Evolutionary conservation across 2,329 filamentous ascomycete species (phyloP), one percentile per base, ranked within the genome.

Genomic region (Lecanicillium sp.): DNA sequence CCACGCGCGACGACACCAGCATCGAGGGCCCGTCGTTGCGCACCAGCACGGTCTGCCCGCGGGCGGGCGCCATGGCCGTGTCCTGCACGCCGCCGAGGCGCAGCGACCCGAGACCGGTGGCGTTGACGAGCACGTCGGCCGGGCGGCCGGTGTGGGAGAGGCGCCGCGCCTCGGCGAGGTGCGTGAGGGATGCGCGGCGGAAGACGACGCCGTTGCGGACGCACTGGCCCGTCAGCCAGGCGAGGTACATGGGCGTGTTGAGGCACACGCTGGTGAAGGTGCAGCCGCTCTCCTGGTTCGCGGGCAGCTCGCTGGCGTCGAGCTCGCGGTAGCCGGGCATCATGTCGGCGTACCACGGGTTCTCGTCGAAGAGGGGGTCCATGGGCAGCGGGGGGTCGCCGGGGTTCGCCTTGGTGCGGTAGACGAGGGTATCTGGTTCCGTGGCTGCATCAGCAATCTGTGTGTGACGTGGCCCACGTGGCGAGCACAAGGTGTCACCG

Each of bases 261-360:
- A 96, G 91, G 68, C 90, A 96, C 33, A 95, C 83, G 1, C 87
- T 91, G 7, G 80, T 88, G 65, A 93, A 95, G 48, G 77, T 73
- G 43, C 80, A 86, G 20, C 82, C 90, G 10, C 84, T 85, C 51
- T 89, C 83, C 45, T 84, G 78, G 15, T 78, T 86, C 0, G 69
- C 57, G 0, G 80, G 78, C 1, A 95, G 69, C 55, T 85, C 74
- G 9, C 69, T 65, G 27, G 74, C 63, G 4, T 74, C 61, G 3
- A 91, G 65, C 49, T 81, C 69, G 52, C 79, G 77, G 65, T 83
- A 91, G 67, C 91, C 81, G 11, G 84, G 82, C 39, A 86, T 77
- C 6, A 88, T 66, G 48, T 83, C 71, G 60, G 80, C 82, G 67
- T 83, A 91, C 87, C 87, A 91, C 1, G 87, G 83, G 44, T 86